Evolutionary conservation across 768 basidiomycete genomes (phyloP).

Genomic region (Dacryopinax primogenitus): DNA sequence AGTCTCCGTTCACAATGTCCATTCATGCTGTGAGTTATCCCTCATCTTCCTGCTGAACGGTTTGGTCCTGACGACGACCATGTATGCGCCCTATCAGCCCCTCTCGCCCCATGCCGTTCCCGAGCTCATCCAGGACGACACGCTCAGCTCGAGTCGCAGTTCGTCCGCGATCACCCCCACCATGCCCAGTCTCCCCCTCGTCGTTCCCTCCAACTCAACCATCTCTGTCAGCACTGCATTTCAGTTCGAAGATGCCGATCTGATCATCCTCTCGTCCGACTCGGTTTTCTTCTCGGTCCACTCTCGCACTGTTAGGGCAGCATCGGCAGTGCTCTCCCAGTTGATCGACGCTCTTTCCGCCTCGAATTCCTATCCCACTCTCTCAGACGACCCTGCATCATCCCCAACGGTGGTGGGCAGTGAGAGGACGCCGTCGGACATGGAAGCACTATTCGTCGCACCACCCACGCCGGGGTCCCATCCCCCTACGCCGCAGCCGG

Average conservation of each 20-base stretch:
- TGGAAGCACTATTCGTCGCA: background rate
- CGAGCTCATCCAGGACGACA: background rate
- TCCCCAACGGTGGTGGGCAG: background rate
- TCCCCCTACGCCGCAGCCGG: background rate
- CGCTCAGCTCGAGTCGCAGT: background rate
- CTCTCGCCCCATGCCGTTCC: background rate
- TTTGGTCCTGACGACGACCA: background rate
- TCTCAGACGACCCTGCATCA: background rate
- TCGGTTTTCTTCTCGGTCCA: conserved; percentile 79
- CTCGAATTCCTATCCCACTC: background rate
- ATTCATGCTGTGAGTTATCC: background rate
- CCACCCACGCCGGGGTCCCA: background rate
- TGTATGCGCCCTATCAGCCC: background rate
- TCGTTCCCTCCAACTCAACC: conserved; percentile 43
- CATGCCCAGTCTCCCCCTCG: too few relatives aligned
- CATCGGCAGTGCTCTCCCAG: background rate
- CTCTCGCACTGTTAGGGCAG: conserved; percentile 27
- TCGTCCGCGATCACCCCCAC: conserved; percentile 54
- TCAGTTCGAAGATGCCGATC: conserved; percentile 28
- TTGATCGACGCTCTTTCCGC: background rate
- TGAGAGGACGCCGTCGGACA: background rate
- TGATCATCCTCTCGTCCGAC: conserved; percentile 57
- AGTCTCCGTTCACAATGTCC: background rate
- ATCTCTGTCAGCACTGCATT: conserved; percentile 26
- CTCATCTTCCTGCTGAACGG: background rate